Base-by-base conservation (phyloP, 495 filamentous ascomycete species). In the Talaromyces proteolyticus region DNA sequence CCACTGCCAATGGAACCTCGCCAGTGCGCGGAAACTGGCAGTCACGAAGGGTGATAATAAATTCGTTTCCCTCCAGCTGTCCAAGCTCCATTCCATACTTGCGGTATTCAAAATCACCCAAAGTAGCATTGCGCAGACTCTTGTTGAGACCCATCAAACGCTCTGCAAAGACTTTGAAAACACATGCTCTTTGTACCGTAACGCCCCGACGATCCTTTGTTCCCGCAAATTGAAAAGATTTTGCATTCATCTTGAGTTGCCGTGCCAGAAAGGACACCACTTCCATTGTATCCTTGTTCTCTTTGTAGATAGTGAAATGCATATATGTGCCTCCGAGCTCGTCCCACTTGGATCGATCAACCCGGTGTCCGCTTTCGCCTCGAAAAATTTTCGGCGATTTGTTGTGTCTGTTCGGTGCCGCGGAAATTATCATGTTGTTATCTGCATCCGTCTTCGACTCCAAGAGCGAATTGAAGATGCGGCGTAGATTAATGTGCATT, bases 231-330 rank as follows among this genome's bases (percentile, higher is more conserved):
- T 86, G 77, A 58, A 96, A 91, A 47, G 68, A 70, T 53, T 83
- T 83, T 3, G 81, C 67, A 44, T 82, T 82, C 57, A 87, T 72
- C 54, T 84, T 83, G 25, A 95, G 58, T 16, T 80, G 72, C 41
- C 82, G 80, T 0, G 82, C 81, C 6, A 97, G 69, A 50, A 82
- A 85, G 6, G 77, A 81, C 22, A 94, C 73, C 0, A 87, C 84
- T 53, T 98, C 92, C 89, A 96, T 95, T 2, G 94, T 98, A 58
- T 98, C 94, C 57, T 90, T 90, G 66, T 98, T 98, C 67, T 97
- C 93, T 69, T 98, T 98, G 74, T 91, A 93, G 36, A 98, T 78
- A 0, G 89, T 88, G 60, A 97, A 94, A 64, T 98, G 93, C 6
- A 96, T 76, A 60, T 89, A 91, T 7, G 86, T 80, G 1, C 87